Evolutionary conservation across 2,329 filamentous ascomycete species (phyloP), one percentile per base, ranked within the genome.

Genomic region (Aspergillus ruber): DNA sequence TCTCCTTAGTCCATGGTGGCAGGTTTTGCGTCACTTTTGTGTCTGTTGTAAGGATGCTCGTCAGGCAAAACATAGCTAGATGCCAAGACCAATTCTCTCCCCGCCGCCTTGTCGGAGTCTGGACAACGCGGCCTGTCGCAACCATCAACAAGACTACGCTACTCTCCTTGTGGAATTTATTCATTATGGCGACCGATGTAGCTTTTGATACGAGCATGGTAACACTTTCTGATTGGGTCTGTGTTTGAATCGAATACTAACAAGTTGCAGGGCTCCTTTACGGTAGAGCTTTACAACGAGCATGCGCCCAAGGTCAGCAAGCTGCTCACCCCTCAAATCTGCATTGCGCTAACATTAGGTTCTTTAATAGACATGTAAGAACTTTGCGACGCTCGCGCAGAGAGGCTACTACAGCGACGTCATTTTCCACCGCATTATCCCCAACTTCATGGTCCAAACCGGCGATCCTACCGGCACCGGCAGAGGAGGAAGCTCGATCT

Each of bases 391-490:
- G 4, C 87, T 97, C 45, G 82, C 84, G 17, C 74, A 80, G 52
- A 80, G 90, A 58, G 88, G 88, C 58, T 97, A 96, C 80, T 98
- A 95, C 80, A 82, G 93, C 73, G 75, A 73, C 65, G 82, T 87
- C 50, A 74, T 90, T 63, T 91, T 97, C 78, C 93, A 97, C 76
- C 90, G 93, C 67, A 84, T 97, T 59, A 97, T 98, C 63, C 84
- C 88, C 45, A 83, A 88, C 71, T 98, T 98, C 76, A 97, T 98
- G 91, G 79, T 95, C 49, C 91, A 97, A 74, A 88, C 86, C 52
- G 90, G 91, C 50, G 93, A 98, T 68, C 91, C 91, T 1, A 95
- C 91, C 0, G 91, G 90, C 51, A 96, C 90, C 1, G 93, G 93
- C 45, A 83, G 90, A 50, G 93, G 93, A 59, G 93, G 93, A 49